Evolutionary conservation across 2,329 filamentous ascomycete species (phyloP), one percentile per base, ranked within the genome.

Genomic region (Lasiodiplodia sp.): DNA sequence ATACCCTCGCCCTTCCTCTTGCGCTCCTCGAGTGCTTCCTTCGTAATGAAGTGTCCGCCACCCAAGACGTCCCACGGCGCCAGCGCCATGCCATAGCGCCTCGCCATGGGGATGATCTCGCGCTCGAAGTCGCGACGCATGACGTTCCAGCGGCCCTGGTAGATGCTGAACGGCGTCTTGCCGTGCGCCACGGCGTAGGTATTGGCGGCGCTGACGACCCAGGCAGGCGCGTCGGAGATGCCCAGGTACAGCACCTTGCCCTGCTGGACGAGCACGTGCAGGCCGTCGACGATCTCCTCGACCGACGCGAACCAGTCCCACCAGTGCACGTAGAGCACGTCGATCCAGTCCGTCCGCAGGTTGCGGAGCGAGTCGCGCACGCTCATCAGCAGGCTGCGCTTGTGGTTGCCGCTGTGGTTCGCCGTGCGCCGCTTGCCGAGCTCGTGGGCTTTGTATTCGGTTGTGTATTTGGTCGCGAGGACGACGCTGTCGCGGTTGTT

Each of bases 341-440:
- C 91, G 68, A 93, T 88, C 74, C 92, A 93, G 66, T 87, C 84
- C 0, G 90, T 92, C 78, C 89, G 84, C 64, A 90, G 83, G 79
- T 88, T 90, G 67, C 75, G 79, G 21, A 83, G 70, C 6, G 75
- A 79, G 10, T 76, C 78, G 28, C 79, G 78, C 5, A 83, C 70
- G 37, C 77, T 79, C 49, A 80, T 60, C 18, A 74, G 76, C n/a
- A 83, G 74, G 14, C 73, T 77, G 69, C 81, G 82, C n/a, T 76
- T 75, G 51, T 73, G 72, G 71, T 82, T 82, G 0, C 83, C 83
- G 8, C 76, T 76, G 67, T 77, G 83, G 71, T 86, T 86, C 70
- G 71, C 70, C 47, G 40, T 47, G 37, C 23, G 25, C 21, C 52
- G n/a, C 37, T 53, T 44, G 56, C 31, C 62, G 40, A 34, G 31